Evolutionary conservation across 2,329 filamentous ascomycete species (phyloP), one percentile per base, ranked within the genome.

Genomic region (Epichloe baconii): DNA sequence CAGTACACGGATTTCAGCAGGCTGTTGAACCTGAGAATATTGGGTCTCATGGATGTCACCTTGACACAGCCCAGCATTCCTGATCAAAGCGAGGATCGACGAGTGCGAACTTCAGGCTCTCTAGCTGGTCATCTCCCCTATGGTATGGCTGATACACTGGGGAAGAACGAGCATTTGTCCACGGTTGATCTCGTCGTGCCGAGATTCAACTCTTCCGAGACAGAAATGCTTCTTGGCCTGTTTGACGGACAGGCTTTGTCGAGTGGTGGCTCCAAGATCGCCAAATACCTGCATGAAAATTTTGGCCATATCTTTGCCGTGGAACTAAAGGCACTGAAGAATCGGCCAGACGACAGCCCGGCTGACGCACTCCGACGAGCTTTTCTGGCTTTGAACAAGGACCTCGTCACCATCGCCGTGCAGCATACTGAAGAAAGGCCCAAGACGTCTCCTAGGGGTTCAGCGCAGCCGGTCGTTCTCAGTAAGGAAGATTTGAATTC

Each of bases 1-100:
- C 64, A 69, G 48, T 95, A 74, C 52, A 95, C 91, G 0, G 91
- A 96, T 64, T 98, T 98, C 65, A 90, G 82, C 57, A 85, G 86
- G 0, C 74, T 98, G 43, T 74, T 77, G 48, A 91, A 95, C 61
- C 75, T 98, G 50, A 79, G 93, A 37, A 85, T 97, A 15, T 76
- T 98, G 38, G 93, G 93, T 26, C 70, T 98, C 61, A 98, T 98
- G 90, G 93, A 98, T 70, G 93, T 98, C 31, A 98, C 93, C 0
- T 78, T 97, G 55, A 96, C 88, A 17, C 88, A 91, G 45, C 88
- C 89, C 3, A 94, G 85, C 45, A 90, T 97, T 47, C 93, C 93
- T 0, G 93, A 98, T 61, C 86, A 97, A 66, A 95, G 85, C 55
- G 90, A 97, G 66, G 91, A 98, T 65, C 82, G 90, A 54, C 86